Percentiles rank a stretch among this genome's conserved stretches.
Evolutionary conservation across 2,329 filamentous ascomycete species (phyloP).

Genomic region (Bipolaris sorokiniana): DNA sequence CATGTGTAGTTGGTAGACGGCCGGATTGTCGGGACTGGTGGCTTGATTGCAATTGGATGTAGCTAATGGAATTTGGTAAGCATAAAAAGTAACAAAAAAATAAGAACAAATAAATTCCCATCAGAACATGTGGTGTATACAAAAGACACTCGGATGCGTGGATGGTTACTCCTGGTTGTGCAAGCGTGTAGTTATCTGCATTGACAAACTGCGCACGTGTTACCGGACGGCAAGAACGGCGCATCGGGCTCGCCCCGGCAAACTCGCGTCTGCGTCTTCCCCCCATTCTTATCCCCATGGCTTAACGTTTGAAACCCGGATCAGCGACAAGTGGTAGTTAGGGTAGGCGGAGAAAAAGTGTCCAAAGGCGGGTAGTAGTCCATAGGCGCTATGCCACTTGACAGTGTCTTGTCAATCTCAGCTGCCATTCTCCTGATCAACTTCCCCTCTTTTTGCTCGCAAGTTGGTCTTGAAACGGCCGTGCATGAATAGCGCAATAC

Average conservation of each 20-base stretch:
- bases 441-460: constrained; percentile 15
- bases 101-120: no score
- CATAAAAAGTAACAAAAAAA: background rate
- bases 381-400: background rate
- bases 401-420: background rate
- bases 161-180: background rate
- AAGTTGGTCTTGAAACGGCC: constrained; percentile 13
- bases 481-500: constrained; percentile 14
- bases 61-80: constrained; percentile 1
- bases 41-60: background rate
- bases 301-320: constrained; percentile 4
- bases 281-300: background rate
- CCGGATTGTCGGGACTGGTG: background rate
- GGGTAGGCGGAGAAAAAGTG: background rate
- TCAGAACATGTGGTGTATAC: background rate
- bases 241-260: constrained; percentile 7
- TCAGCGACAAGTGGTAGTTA: constrained; percentile 2
- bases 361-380: constrained; percentile 2
- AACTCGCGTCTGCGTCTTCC: background rate
- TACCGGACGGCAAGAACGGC: constrained; percentile 15
- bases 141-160: no score
- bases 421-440: constrained; percentile 10
- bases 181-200: background rate
- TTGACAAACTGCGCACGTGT: constrained; percentile 9
- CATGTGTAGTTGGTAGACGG: background rate